Conservation (phyloP, 768 basidiomycete genomes). For the Pulveroboletus frians region DNA sequence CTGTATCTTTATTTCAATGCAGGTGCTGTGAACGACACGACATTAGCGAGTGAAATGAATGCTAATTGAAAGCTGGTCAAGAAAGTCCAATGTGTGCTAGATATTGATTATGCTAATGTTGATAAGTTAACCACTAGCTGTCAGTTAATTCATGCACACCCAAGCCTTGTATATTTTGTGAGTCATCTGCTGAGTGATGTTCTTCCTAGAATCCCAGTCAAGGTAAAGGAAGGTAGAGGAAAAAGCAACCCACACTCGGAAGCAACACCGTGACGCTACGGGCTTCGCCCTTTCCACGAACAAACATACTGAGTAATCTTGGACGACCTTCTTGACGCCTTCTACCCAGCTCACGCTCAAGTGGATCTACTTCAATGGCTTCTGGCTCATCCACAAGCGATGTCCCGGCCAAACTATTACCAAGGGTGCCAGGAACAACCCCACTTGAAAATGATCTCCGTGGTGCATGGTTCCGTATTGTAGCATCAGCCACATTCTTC, state of each 20-base stretch:
- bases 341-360: conserved; percentile 9
- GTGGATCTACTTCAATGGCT: conserved; percentile 18
- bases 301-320: conserved; percentile 28
- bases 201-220: conserved; percentile 5
- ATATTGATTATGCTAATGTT: neutral
- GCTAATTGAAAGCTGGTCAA: neutral
- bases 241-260: conserved; percentile 10
- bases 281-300: conserved; percentile 19
- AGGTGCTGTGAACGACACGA: neutral
- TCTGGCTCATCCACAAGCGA: conserved; percentile 42
- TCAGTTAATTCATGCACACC: conserved; percentile 1
- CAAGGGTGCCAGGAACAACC: neutral
- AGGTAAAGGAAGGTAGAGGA: neutral
- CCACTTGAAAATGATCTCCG: conserved; percentile 25
- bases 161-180: neutral
- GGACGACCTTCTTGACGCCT: conserved; percentile 26
- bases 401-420: conserved; percentile 23
- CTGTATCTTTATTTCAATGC: conserved; percentile 17
- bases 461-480: conserved; percentile 4
- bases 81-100: neutral
- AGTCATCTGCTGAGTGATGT: conserved; percentile 3
- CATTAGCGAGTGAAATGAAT: neutral
- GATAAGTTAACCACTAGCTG: conserved; percentile 9
- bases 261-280: neutral
- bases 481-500: conserved; percentile 10